Evolutionary conservation across 306 rosid genomes (phyloP).

Genomic region (Quillaja saponaria): DNA sequence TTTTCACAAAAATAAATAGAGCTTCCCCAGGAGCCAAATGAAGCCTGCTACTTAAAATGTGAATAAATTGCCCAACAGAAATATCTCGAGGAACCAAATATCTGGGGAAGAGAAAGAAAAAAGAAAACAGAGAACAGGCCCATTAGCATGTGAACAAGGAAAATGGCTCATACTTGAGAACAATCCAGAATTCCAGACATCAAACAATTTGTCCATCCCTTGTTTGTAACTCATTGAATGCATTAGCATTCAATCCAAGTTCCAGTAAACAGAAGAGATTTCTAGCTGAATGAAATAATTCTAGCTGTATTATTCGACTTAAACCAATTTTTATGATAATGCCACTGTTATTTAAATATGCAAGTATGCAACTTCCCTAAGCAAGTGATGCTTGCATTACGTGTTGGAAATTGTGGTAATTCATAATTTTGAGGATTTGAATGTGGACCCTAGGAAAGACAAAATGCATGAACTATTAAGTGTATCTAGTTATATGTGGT

Average conservation of each 20-base stretch:
- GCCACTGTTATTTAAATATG: background rate
- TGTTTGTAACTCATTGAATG: background rate
- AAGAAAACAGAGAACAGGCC: slow-evolving; percentile 2
- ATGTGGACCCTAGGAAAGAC: too few relatives aligned
- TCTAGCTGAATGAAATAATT: background rate
- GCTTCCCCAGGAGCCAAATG: slow-evolving; percentile 72
- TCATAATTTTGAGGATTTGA: too few relatives aligned
- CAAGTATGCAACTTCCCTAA: background rate
- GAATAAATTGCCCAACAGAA: slow-evolving; percentile 45
- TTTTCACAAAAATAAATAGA: slow-evolving; percentile 72
- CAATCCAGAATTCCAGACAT: background rate
- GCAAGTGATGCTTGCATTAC: too few relatives aligned
- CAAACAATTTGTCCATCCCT: slow-evolving; percentile 1
- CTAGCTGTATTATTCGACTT: background rate
- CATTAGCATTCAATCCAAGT: slow-evolving; percentile 16
- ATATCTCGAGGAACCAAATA: slow-evolving; percentile 84
- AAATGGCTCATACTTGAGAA: background rate
- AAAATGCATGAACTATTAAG: too few relatives aligned
- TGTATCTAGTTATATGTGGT: too few relatives aligned
- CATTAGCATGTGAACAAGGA: slow-evolving; percentile 2
- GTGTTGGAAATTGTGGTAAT: too few relatives aligned
- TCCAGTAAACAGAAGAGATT: background rate
- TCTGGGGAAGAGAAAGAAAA: slow-evolving; percentile 34
- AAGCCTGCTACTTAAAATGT: slow-evolving; percentile 70
- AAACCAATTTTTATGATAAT: background rate